Percentiles rank a stretch among this genome's conserved stretches.
Evolutionary conservation across 2,329 filamentous ascomycete genomes (phyloP).

Genomic region (Arthrinium puccinioides): DNA sequence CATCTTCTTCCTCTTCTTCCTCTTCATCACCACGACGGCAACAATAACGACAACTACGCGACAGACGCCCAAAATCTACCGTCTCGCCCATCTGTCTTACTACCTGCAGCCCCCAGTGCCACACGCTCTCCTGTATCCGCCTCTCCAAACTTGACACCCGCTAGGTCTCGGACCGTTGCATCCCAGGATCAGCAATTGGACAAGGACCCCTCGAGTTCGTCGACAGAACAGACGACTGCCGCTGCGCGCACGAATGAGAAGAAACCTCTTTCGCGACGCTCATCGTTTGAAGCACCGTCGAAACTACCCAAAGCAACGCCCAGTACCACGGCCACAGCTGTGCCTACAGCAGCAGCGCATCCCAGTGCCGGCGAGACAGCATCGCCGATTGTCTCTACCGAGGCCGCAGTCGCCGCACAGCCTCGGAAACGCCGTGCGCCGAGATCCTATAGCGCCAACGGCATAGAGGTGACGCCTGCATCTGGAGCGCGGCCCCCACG

Average conservation of each 20-base stretch:
- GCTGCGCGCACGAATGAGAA: too few species aligned
- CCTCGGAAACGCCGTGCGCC: constrained; percentile 30
- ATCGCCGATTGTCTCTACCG: constrained; percentile 16
- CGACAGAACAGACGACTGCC: too few species aligned
- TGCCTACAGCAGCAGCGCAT: background rate
- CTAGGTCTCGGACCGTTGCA: constrained; percentile 28
- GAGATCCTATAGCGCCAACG: constrained; percentile 23
- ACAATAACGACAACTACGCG: too few species aligned
- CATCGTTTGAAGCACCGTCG: too few species aligned
- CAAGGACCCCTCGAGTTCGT: constrained; percentile 17
- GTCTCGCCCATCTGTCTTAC: constrained; percentile 18
- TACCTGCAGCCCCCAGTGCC: constrained; percentile 16
- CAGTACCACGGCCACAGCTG: too few species aligned
- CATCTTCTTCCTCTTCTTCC: too few species aligned
- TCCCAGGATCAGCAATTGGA: constrained; percentile 22
- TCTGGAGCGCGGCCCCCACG: background rate
- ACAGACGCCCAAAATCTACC: too few species aligned
- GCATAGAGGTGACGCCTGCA: background rate
- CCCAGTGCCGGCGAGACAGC: background rate
- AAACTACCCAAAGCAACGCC: too few species aligned
- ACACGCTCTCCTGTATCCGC: constrained; percentile 28
- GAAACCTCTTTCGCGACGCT: too few species aligned
- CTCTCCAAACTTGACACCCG: constrained; percentile 21
- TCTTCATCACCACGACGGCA: too few species aligned
- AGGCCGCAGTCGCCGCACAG: constrained; percentile 21